Percentiles rank a stretch among this genome's conserved stretches.
Conservation (phyloP, 176 grass and related monocot genomes). For the Microstegium vimineum region DNA sequence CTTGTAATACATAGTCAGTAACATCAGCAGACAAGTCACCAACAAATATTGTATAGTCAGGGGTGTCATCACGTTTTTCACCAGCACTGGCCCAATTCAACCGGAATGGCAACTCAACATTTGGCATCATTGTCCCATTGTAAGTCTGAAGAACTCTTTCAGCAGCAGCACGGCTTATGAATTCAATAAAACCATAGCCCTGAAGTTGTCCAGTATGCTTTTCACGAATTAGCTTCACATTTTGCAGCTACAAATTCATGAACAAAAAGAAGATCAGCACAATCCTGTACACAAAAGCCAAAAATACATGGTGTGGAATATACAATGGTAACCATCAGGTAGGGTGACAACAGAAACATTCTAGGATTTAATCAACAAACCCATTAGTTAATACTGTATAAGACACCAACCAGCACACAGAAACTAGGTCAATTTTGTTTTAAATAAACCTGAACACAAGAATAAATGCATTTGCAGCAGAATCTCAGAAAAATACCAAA, state of each 20-base stretch:
- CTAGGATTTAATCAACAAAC: not conserved
- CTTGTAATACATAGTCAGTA: slow-evolving; percentile 79
- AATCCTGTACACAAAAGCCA: not conserved
- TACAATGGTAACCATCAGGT: not conserved
- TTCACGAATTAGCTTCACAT: slow-evolving; percentile 77
- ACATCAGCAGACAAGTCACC: slow-evolving; percentile 85
- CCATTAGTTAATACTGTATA: not conserved
- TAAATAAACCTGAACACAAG: not conserved
- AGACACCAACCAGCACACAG: not conserved
- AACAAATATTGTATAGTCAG: slow-evolving; percentile 88
- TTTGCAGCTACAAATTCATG: slow-evolving; percentile 46
- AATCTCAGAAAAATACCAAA: not conserved
- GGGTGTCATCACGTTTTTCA: slow-evolving; percentile 72
- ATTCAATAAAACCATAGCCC: slow-evolving; percentile 86
- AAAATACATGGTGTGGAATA: not conserved
- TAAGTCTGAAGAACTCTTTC: slow-evolving; percentile 71
- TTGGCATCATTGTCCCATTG: slow-evolving; percentile 85
- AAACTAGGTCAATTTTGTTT: not conserved
- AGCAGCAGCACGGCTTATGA: slow-evolving; percentile 44
- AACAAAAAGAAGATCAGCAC: not conserved
- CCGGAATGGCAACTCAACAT: slow-evolving; percentile 58
- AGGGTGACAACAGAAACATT: not conserved
- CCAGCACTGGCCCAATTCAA: slow-evolving; percentile 84
- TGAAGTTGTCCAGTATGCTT: slow-evolving; percentile 71
- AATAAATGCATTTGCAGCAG: not conserved